phyloP scores from a whole-genome alignment of 768 basidiomycete genomes.

The Mycena leptocephala region DNA sequence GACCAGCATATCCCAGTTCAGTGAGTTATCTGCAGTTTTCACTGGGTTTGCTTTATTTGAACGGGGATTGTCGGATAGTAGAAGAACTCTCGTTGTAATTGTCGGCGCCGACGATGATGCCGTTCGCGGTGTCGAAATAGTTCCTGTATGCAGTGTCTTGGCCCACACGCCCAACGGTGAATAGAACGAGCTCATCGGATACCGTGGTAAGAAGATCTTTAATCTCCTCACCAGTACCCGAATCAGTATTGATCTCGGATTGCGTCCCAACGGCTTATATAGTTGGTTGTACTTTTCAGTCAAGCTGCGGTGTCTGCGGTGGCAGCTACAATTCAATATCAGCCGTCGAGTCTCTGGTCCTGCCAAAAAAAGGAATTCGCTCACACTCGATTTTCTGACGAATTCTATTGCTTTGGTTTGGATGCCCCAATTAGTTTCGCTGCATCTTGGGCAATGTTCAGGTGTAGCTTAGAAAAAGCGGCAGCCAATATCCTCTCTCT shows the following conservation, averaged over 20 bases:
- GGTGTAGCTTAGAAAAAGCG: too few relatives aligned
- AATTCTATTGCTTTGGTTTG: too few relatives aligned
- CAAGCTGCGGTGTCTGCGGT: background rate
- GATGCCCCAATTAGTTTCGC: too few relatives aligned
- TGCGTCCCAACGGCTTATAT: background rate
- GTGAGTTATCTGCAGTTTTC: background rate
- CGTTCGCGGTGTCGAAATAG: background rate
- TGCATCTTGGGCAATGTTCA: too few relatives aligned
- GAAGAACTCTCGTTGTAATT: slow-evolving; percentile 5
- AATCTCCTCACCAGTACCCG: background rate
- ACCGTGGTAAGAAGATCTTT: background rate
- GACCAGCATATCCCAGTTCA: background rate
- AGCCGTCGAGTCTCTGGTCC: background rate
- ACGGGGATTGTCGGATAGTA: background rate
- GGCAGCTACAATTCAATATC: background rate
- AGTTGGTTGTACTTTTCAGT: background rate
- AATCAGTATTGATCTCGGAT: background rate
- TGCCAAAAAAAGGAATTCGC: background rate
- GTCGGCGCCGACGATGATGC: background rate
- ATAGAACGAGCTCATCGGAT: background rate
- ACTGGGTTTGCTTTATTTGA: background rate
- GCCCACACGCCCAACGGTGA: background rate
- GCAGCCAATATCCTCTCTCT: too few relatives aligned
- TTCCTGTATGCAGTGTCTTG: background rate
- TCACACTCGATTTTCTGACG: background rate